These are phyloP conservation scores for Boletus fagicola DNA, from an alignment of 768 basidiomycete species.

Conservation along the genomic window DNA sequence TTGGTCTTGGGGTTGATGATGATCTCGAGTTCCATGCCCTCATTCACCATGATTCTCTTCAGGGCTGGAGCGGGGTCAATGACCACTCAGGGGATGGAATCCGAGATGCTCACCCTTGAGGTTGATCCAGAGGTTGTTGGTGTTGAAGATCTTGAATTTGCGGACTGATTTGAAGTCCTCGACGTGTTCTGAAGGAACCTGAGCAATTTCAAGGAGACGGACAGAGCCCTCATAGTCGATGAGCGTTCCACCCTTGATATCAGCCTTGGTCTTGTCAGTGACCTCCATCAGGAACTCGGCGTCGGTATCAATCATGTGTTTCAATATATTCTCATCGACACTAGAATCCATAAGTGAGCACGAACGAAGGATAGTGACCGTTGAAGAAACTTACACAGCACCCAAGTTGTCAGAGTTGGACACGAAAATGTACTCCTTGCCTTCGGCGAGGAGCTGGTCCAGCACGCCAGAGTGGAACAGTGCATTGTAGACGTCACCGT, in stretches of 20 bases:
- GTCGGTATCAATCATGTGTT: constrained; percentile 62
- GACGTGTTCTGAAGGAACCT: constrained; percentile 68
- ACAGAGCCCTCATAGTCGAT: constrained; percentile 68
- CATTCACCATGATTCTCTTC: constrained; percentile 71
- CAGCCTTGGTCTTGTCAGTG: constrained; percentile 82
- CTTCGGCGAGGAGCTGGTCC: constrained; percentile 64
- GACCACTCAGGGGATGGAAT: not conserved
- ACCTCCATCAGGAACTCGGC: constrained; percentile 76
- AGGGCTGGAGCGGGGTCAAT: constrained; percentile 43
- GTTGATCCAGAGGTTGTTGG: constrained; percentile 64
- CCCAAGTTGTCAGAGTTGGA: constrained; percentile 78
- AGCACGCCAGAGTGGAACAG: constrained; percentile 70
- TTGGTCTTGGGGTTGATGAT: constrained; percentile 73
- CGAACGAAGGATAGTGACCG: not conserved
- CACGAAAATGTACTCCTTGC: constrained; percentile 77
- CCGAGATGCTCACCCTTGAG: constrained; percentile 37
- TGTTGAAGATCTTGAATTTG: constrained; percentile 83
- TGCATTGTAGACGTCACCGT: constrained; percentile 74
- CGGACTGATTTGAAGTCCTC: constrained; percentile 74
- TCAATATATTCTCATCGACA: constrained; percentile 65
- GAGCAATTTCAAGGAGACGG: constrained; percentile 73
- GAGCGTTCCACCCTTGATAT: constrained; percentile 71
- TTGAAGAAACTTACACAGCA: constrained; percentile 46
- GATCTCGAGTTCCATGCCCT: constrained; percentile 72
- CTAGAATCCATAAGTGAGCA: constrained; percentile 29